These are phyloP conservation scores for Pezicula neosporulosa DNA, from an alignment of 2,329 filamentous ascomycete genomes.

Conservation along the genomic window DNA sequence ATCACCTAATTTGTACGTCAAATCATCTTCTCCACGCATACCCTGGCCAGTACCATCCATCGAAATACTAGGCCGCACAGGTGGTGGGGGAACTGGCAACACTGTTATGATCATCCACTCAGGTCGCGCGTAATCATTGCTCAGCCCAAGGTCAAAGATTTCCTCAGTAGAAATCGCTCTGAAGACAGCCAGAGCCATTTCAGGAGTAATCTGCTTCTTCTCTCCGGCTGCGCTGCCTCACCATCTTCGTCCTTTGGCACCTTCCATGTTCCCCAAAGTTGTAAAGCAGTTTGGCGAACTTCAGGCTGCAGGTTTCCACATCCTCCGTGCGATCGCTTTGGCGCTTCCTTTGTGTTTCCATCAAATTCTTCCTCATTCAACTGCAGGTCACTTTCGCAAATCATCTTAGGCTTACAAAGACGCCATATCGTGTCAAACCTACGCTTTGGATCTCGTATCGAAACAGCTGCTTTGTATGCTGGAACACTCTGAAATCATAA, in stretches of 20 bases:
- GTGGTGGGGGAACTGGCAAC: slow-evolving; percentile 89
- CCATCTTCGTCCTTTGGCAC: slow-evolving; percentile 72
- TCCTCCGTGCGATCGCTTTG: slow-evolving; percentile 69
- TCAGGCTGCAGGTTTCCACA: slow-evolving; percentile 90
- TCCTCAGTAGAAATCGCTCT: slow-evolving; percentile 79
- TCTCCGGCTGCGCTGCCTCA: slow-evolving; percentile 66
- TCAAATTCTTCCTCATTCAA: slow-evolving; percentile 67
- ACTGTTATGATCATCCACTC: slow-evolving; percentile 99
- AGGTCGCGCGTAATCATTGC: slow-evolving; percentile 89
- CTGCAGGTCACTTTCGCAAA: slow-evolving; percentile 76
- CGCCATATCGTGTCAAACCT: slow-evolving; percentile 93
- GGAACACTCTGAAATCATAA: slow-evolving; percentile 68
- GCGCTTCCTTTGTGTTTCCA: slow-evolving; percentile 47
- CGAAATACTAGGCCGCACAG: slow-evolving; percentile 93
- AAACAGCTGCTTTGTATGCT: slow-evolving; percentile 78
- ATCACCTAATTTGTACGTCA: slow-evolving; percentile 98
- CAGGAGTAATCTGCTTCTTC: slow-evolving; percentile 77
- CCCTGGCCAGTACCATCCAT: slow-evolving; percentile 93
- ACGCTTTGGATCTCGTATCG: slow-evolving; percentile 85
- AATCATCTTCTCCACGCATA: slow-evolving; percentile 93
- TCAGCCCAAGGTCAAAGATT: slow-evolving; percentile 83
- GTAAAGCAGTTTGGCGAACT: slow-evolving; percentile 82
- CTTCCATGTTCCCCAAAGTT: slow-evolving; percentile 75
- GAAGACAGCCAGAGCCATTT: slow-evolving; percentile 83
- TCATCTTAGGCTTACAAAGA: slow-evolving; percentile 82